These are phyloP conservation scores for Cyclaneusma minus DNA, from an alignment of 2,329 filamentous ascomycete species.

Conservation along the genomic window DNA sequence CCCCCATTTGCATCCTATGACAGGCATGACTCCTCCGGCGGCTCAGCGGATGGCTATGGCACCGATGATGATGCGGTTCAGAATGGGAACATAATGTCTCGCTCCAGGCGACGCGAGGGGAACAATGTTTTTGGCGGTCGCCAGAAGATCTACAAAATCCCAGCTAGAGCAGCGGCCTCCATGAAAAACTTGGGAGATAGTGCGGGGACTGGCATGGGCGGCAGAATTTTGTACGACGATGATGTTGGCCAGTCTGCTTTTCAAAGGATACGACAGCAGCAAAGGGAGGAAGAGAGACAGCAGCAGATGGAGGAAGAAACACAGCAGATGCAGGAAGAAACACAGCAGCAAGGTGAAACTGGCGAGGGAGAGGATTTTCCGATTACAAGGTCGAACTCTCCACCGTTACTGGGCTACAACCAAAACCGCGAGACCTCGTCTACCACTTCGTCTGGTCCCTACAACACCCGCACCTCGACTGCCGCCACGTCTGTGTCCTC, in stretches of 20 bases:
- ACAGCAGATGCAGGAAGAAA: constrained; percentile 21
- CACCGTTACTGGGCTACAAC: constrained; percentile 46
- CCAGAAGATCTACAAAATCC: constrained; percentile 88
- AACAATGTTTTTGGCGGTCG: constrained; percentile 90
- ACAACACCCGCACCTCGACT: constrained; percentile 61
- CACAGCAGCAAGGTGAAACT: constrained; percentile 19
- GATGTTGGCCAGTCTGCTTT: constrained; percentile 76
- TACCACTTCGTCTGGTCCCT: constrained; percentile 57
- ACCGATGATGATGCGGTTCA: constrained; percentile 49
- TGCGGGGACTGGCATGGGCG: constrained; percentile 36
- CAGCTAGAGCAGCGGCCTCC: constrained; percentile 30
- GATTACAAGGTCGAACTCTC: constrained; percentile 35
- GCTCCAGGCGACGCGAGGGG: constrained; percentile 69
- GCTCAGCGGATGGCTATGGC: constrained; percentile 39
- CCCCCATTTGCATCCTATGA: constrained; percentile 41
- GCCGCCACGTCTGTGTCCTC: constrained; percentile 82
- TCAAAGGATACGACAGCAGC: constrained; percentile 49
- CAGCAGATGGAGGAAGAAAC: constrained; percentile 24
- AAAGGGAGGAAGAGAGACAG: constrained; percentile 29
- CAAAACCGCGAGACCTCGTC: constrained; percentile 76
- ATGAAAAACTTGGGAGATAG: constrained; percentile 23
- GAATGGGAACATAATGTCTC: constrained; percentile 63
- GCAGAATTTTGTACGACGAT: constrained; percentile 65
- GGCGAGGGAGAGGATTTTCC: no score
- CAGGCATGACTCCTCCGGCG: constrained; percentile 48